Evolutionary conservation across 768 basidiomycete species (phyloP), one percentile per base, ranked within the genome.

Genomic region (Naganishia vaughanmartiniae): DNA sequence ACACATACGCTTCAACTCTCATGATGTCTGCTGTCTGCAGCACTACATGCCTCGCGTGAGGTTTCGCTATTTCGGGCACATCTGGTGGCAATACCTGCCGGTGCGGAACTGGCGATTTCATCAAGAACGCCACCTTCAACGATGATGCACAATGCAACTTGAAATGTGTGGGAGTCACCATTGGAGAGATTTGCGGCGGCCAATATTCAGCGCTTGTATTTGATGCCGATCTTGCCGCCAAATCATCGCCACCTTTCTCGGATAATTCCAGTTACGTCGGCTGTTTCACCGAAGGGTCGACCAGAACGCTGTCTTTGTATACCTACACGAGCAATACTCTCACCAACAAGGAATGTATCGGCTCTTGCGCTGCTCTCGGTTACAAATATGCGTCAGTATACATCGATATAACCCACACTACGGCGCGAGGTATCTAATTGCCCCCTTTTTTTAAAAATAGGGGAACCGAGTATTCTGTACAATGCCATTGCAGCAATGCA

Each of bases 401-500:
- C n/a, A 17, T 30, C 9, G 10, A 24, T 15, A 9, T 54, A 10
- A n/a, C 6, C 53, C 24, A 15, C n/a, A 24, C 3, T 24, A 30
- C 9, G 53, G 15, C 15, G 24, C n/a, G 2, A 54, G 24, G 9
- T 1, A 17, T 24, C 28, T 24, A 4, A 24, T n/a, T 24, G n/a
- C n/a, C 10, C n/a, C 7, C 4, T 24, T 54, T 24, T 24, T 7
- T 2, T 54, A 3, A 7, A 54, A 24, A 30, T 15, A 54, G 53
- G 28, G 53, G n/a, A 11, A 54, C 53, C 53, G 53, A 54, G n/a
- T 54, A 54, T 54, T 54, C 53, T 30, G 15, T 54, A 24, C 53
- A 54, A 54, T 54, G 53, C 28, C 24, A 24, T 54, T 54, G 53
- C 17, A n/a, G 53, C 53, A 54, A 54, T 54, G 17, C 53, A 9